Base-by-base conservation (phyloP, 805 yeast species). In the Brettanomyces sp. region DNA sequence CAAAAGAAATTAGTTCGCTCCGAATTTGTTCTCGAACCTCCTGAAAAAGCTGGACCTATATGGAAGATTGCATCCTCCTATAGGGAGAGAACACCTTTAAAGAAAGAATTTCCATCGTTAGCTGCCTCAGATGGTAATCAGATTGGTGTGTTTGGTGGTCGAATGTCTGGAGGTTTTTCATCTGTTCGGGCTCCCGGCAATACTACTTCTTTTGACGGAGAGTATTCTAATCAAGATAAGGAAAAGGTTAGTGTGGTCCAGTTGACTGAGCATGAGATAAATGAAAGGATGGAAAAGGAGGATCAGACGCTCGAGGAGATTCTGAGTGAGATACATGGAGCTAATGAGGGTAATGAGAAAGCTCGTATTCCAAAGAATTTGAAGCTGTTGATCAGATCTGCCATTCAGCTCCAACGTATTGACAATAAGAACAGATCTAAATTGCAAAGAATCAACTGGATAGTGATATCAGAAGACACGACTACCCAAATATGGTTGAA, bases 401-500 rank as follows among this genome's bases (percentile, higher is more conserved):
- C 82, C 54, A 63, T 80, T 33, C 76, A 73, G 49, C 80, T 80
- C 57, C 67, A 70, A 43, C 72, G 65, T 46, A 52, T 73, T 37
- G 74, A 73, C 39, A 64, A 64, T 34, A 64, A 60, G 35, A 51
- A 54, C 8, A 32, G 36, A 3, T 18, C 44, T 2, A 25, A 18
- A 1, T n/a, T 36, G 11, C 62, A 62, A 7, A 55, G 45, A 28
- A 50, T 50, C 36, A 50, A 55, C 18, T 83, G 89, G 89, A 64
- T 67, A 23, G 60, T 82, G 23, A 69, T 82, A 5, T 74, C 86
- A 4, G 91, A 83, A 57, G 86, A 81, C 52, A 56, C 70, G 2
- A 66, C 70, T 3, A 71, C 79, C 13, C 63, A 65, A 46, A 68
- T 73, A 39, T 73, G 85, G 87, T 66, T 76, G 42, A 60, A 63